Evolutionary conservation across 805 yeast genomes (phyloP).

Genomic region (Candida cerambycidarum): DNA sequence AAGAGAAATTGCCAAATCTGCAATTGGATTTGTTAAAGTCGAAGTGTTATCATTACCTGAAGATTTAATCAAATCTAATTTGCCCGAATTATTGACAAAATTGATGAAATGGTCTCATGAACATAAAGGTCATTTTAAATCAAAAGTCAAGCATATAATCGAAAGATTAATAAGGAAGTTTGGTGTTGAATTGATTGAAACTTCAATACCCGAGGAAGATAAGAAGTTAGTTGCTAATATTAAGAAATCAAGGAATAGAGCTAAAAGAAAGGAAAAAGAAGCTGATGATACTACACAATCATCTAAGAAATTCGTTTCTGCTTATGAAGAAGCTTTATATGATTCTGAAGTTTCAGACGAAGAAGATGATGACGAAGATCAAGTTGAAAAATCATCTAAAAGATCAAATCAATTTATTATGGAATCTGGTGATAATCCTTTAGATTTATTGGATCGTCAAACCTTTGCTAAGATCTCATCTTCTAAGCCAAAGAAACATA

Average conservation of each 20-base stretch:
- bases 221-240: slow-evolving; percentile 79
- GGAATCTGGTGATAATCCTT: slow-evolving; percentile 74
- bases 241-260: slow-evolving; percentile 81
- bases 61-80: slow-evolving; percentile 65
- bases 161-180: slow-evolving; percentile 89
- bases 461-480: slow-evolving; percentile 88
- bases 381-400: slow-evolving; percentile 23
- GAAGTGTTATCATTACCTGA: slow-evolving; percentile 80
- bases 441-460: slow-evolving; percentile 83
- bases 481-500: slow-evolving; percentile 68
- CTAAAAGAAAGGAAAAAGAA: slow-evolving; percentile 65
- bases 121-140: slow-evolving; percentile 91
- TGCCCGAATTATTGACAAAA: slow-evolving; percentile 64
- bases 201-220: slow-evolving; percentile 88
- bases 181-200: slow-evolving; percentile 83
- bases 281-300: slow-evolving; percentile 22
- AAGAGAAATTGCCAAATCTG: slow-evolving; percentile 90
- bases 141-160: slow-evolving; percentile 87
- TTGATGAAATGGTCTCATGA: slow-evolving; percentile 93
- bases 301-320: slow-evolving; percentile 67
- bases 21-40: slow-evolving; percentile 92
- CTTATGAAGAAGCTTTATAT: slow-evolving; percentile 89
- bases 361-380: slow-evolving; percentile 53
- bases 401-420: slow-evolving; percentile 65
- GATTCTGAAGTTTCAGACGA: slow-evolving; percentile 64